Conservation (phyloP, 371 early-diverging fungal genomes). For the Mycotypha africana region DNA sequence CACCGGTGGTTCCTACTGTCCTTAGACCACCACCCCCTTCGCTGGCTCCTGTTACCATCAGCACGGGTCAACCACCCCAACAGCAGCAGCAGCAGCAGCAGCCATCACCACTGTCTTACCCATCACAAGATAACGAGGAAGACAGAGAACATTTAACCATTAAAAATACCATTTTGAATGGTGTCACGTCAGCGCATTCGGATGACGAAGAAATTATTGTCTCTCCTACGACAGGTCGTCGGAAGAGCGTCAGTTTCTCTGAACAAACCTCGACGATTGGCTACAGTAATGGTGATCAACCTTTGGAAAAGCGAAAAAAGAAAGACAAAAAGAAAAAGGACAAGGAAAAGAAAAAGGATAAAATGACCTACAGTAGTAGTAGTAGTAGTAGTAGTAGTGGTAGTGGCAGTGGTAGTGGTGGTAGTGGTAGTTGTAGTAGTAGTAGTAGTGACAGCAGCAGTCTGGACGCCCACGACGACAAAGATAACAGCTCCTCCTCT, state of each 20-base stretch:
- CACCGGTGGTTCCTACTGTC: slow-evolving; percentile 18
- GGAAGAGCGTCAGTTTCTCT: too few species aligned
- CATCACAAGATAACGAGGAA: background rate
- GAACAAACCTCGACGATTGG: too few species aligned
- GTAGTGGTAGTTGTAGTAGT: slow-evolving; percentile 2
- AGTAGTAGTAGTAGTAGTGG: slow-evolving; percentile 5
- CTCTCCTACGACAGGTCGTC: too few species aligned
- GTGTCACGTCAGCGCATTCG: background rate
- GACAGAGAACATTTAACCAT: slow-evolving; percentile 15
- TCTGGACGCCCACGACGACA: background rate
- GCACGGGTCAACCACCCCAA: too few species aligned
- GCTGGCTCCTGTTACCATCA: background rate
- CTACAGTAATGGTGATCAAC: background rate
- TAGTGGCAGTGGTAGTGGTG: slow-evolving; percentile 6
- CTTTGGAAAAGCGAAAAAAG: too few species aligned
- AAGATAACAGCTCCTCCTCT: too few species aligned
- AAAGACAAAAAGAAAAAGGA: too few species aligned
- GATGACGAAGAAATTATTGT: background rate
- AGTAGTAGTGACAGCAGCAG: background rate
- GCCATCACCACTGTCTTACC: too few species aligned
- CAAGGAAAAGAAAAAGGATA: slow-evolving; percentile 2
- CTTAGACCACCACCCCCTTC: background rate
- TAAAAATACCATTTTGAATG: slow-evolving; percentile 18
- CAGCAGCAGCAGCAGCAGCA: too few species aligned
- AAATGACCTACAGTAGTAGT: background rate